Evolutionary conservation across 2,329 filamentous ascomycete genomes (phyloP).

Genomic region (Graphium sp.): DNA sequence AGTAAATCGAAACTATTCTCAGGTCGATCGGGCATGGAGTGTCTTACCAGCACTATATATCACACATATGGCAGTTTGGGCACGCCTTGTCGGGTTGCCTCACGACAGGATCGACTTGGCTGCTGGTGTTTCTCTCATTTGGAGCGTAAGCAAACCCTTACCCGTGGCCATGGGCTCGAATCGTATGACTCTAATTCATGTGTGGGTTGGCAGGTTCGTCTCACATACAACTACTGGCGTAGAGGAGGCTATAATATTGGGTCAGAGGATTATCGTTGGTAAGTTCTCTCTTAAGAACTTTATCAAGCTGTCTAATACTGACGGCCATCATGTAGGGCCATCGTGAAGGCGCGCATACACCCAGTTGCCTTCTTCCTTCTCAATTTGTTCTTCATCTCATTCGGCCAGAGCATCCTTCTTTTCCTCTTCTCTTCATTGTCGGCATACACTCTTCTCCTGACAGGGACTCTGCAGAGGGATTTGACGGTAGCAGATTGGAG

Average conservation of each 20-base stretch:
- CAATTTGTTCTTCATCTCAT: conserved; percentile 79
- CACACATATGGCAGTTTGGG: conserved; percentile 70
- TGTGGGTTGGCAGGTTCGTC: conserved; percentile 37
- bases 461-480: conserved; percentile 42
- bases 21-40: conserved; percentile 87
- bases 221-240: conserved; percentile 95
- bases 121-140: conserved; percentile 52
- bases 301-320: conserved; percentile 2
- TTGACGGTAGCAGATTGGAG: conserved; percentile 25
- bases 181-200: conserved; percentile 2
- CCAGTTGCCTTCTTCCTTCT: conserved; percentile 60
- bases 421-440: conserved; percentile 59
- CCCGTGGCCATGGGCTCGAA: too few species aligned
- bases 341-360: conserved; percentile 51
- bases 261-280: conserved; percentile 90
- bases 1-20: conserved; percentile 87
- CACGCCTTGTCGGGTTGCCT: conserved; percentile 54
- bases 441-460: conserved; percentile 66
- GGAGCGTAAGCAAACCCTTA: conserved; percentile 47
- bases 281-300: conserved; percentile 4
- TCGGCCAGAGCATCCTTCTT: conserved; percentile 68
- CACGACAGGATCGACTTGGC: conserved; percentile 57
- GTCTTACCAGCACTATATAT: conserved; percentile 78
- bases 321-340: conserved; percentile 32
- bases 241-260: conserved; percentile 82